Base-by-base conservation (phyloP, 139 green algal genomes). In the Pseudopediastrum boryanum region DNA sequence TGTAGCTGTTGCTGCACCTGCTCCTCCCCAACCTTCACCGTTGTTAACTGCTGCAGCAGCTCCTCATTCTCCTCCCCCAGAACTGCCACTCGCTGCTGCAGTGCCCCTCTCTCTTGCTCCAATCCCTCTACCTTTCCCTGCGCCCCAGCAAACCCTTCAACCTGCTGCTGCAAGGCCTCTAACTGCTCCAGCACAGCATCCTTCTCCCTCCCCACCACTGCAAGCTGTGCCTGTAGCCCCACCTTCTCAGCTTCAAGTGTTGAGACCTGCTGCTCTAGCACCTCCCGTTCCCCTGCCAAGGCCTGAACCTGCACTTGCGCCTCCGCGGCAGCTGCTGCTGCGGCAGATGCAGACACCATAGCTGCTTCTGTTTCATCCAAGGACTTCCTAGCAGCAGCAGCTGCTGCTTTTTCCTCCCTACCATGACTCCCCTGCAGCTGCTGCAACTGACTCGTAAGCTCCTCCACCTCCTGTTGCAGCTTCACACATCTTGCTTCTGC, bases 381-480 rank as follows among this genome's bases (percentile, higher is more conserved):
- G 12, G 46, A 75, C 33, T 36, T 19, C 41, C n/a, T 42, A 33
- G 38, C 25, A 56, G 27, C 54, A 70, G 54, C 71, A 70, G 54
- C 71, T 7, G 8, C 51, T 39, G 39, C 29, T 35, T 38, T 16
- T 71, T 44, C 16, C 36, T 27, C 51, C 29, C 39, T 70, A 56
- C 5, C 36, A 19, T 78, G 23, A 35, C 43, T 8, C 7, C 31
- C 27, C 8, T 69, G 61, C 39, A 46, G 54, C 71, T 78, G 44
- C 4, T 27, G 41, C 23, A 68, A 23, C n/a, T 41, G 44, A 4
- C 13, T 29, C 23, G 6, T 23, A 12, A 39, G 68, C 42, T 59
- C 33, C 10, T 42, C 16, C 44, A 75, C 29, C 42, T 77, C 51
- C 33, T 77, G 70, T 39, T 77, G 70, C n/a, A n/a, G n/a, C n/a